Base-by-base conservation (phyloP, 2,329 filamentous ascomycete genomes). In the Albophoma yamanashiensis region DNA sequence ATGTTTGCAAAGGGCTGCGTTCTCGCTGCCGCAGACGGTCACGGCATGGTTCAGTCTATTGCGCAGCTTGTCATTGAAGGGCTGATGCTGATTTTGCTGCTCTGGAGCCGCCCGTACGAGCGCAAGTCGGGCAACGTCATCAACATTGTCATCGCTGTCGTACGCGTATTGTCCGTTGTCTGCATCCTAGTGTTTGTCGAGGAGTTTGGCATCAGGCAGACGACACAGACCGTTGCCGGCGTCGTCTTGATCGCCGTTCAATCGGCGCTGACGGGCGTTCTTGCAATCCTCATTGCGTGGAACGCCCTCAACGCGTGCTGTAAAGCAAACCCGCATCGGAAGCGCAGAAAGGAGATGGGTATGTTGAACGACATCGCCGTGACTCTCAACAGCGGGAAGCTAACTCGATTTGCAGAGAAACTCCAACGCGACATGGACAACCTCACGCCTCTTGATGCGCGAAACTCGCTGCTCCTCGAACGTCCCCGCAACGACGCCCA, bases 131-230 rank as follows among this genome's bases (percentile, higher is more conserved):
- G 89, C 66, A 96, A 95, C 75, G 85, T 94, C 74, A 92, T 99
- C 81, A 97, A 97, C 76, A 92, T 96, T 69, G 79, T 86, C 69
- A 97, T 97, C 67, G 91, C 96, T 73, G 81, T 89, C 43, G 91
- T 97, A 22, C 89, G 94, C 52, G 89, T 96, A 15, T 77, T 97
- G 57, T 97, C 93, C 0, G 89, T 97, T 8, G 82, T 85, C 59
- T 96, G 92, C 76, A 91, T 97, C 67, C 77, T 99, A 65, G 81
- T 97, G 58, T 99, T 97, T 68, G 93, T 97, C 36, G 89, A 97
- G 71, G 88, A 97, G 75, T 86, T 99, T 59, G 90, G 89, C 60
- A 88, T 99, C 66, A 82, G 86, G 7, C 88, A 97, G 74, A 96
- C 92, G 12, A 97, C 93, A 12, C 91, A 97, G 78, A 97, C 94